Percentiles rank a stretch among this genome's conserved stretches.
These are phyloP conservation scores for Musa beccarii DNA, from an alignment of 176 grass and related monocot species.

Conservation along the genomic window DNA sequence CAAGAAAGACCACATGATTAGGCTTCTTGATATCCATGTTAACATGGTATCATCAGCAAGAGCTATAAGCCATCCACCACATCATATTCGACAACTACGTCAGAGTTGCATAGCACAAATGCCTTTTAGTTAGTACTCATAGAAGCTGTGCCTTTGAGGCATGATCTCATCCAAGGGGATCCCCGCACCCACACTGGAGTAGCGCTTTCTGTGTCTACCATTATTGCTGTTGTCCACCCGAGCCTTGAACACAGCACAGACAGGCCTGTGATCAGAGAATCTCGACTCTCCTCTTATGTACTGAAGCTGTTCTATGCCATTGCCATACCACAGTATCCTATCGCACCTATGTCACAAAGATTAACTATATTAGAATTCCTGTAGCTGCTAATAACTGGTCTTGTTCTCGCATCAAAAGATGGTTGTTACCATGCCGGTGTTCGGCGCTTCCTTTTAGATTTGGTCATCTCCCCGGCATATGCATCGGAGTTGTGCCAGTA, in stretches of 20 bases:
- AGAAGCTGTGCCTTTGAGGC: slow-evolving; percentile 64
- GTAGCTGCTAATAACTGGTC: too few relatives aligned
- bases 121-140: slow-evolving; percentile 19
- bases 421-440: slow-evolving; percentile 70
- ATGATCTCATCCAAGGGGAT: slow-evolving; percentile 35
- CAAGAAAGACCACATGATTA: too few relatives aligned
- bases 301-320: slow-evolving; percentile 45
- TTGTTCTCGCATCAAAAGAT: too few relatives aligned
- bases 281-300: slow-evolving; percentile 61
- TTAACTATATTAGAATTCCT: not conserved
- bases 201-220: slow-evolving; percentile 55
- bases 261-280: slow-evolving; percentile 74
- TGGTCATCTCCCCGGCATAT: slow-evolving; percentile 66
- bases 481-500: slow-evolving; percentile 76
- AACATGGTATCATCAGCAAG: too few relatives aligned
- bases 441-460: slow-evolving; percentile 92
- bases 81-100: too few relatives aligned
- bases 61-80: too few relatives aligned
- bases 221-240: slow-evolving; percentile 46
- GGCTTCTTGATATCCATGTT: too few relatives aligned
- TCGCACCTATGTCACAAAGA: slow-evolving; percentile 45
- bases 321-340: slow-evolving; percentile 67
- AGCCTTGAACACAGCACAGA: slow-evolving; percentile 50
- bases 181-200: slow-evolving; percentile 25
- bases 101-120: too few relatives aligned